A percentile compares a stretch with the other conserved stretches of the same genome.
These are phyloP conservation scores for Boletellus sp. DNA, from an alignment of 768 basidiomycete species.

Conservation along the genomic window DNA sequence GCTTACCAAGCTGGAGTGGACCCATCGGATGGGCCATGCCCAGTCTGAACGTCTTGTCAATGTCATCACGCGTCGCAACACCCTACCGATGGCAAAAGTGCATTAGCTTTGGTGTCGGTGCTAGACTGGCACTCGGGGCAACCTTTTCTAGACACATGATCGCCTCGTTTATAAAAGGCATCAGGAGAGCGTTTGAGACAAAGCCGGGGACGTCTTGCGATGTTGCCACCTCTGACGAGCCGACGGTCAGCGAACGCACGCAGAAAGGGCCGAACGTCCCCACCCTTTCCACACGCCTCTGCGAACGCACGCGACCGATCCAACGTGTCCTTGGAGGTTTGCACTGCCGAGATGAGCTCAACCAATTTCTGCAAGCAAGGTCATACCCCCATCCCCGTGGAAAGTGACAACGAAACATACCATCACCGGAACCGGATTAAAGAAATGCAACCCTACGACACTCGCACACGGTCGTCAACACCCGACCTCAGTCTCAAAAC, in stretches of 20 bases:
- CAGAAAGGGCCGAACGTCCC: not conserved
- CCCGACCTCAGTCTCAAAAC: not conserved
- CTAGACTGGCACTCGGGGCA: not conserved
- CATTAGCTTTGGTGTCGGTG: not conserved
- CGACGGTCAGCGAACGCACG: not conserved
- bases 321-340: conserved; percentile 77
- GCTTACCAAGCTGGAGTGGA: conserved; percentile 76
- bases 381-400: not conserved
- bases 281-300: conserved; percentile 85
- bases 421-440: conserved; percentile 97
- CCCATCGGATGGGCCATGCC: conserved; percentile 98
- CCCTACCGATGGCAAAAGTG: conserved; percentile 45
- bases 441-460: conserved; percentile 77
- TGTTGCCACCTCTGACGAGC: conserved; percentile 72
- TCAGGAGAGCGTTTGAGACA: conserved; percentile 90
- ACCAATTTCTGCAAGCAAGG: conserved; percentile 67
- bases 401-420: conserved; percentile 38
- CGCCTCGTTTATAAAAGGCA: conserved; percentile 98
- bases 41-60: conserved; percentile 89
- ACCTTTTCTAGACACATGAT: conserved; percentile 93
- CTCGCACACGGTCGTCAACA: not conserved
- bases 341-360: conserved; percentile 91
- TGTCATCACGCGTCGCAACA: conserved; percentile 89
- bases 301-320: conserved; percentile 80
- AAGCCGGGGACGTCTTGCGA: conserved; percentile 93